These are phyloP conservation scores for Daldinia sp. DNA, from an alignment of 2,329 filamentous ascomycete species.

Conservation along the genomic window DNA sequence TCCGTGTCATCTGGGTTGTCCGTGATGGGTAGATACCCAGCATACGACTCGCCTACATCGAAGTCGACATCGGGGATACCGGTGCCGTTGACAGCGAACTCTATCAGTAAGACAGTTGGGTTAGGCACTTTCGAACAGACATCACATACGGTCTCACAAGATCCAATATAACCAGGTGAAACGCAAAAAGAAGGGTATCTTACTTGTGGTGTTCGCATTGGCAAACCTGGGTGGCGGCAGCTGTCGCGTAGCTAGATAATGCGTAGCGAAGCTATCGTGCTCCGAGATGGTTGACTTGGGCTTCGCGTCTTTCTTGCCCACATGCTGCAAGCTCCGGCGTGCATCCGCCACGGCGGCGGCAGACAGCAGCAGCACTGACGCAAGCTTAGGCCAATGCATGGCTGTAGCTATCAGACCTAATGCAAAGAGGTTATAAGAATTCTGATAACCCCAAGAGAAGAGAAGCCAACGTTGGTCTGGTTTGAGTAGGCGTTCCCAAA, in stretches of 20 bases:
- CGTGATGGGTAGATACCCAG: constrained; percentile 67
- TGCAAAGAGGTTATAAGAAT: neutral
- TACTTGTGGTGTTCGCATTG: constrained; percentile 50
- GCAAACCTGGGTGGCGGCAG: constrained; percentile 46
- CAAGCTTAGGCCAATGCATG: constrained; percentile 47
- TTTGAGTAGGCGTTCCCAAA: constrained; percentile 15
- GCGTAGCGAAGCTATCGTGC: constrained; percentile 32
- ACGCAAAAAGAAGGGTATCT: constrained; percentile 12
- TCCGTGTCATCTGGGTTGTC: constrained; percentile 55
- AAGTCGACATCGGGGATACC: constrained; percentile 73
- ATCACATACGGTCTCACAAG: neutral
- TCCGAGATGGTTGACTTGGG: constrained; percentile 18
- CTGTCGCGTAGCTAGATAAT: constrained; percentile 47
- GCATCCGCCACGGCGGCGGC: constrained; percentile 39
- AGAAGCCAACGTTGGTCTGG: neutral
- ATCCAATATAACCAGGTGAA: neutral
- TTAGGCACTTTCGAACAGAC: neutral
- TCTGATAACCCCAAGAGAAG: neutral
- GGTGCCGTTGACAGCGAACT: constrained; percentile 70
- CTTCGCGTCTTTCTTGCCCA: constrained; percentile 46
- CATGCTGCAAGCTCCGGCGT: constrained; percentile 51
- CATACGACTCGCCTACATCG: constrained; percentile 70
- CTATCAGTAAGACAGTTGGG: constrained; percentile 47
- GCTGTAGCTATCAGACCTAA: neutral
- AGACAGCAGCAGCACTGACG: constrained; percentile 44